phyloP scores from a whole-genome alignment of 202 grass and related monocot species.

The Carex sylvatica region DNA sequence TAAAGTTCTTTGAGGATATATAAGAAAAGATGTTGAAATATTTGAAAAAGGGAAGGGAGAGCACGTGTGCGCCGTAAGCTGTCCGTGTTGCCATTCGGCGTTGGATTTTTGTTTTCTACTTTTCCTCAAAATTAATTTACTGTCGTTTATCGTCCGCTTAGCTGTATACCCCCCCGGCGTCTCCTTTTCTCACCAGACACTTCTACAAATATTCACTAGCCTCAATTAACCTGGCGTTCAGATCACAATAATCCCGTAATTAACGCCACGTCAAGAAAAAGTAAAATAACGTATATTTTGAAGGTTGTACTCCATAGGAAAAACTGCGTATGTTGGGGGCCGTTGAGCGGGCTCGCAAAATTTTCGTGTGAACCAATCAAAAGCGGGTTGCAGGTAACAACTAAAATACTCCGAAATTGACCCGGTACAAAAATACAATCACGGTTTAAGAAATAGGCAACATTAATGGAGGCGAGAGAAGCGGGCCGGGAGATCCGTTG shows the following conservation, averaged over 20 bases:
- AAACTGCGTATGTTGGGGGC: background rate
- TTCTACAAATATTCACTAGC: background rate
- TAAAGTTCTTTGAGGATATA: background rate
- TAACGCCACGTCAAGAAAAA: background rate
- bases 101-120: constrained; percentile 32
- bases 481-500: constrained; percentile 5
- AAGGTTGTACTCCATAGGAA: background rate
- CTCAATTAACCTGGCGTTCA: background rate
- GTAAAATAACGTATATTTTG: background rate
- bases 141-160: background rate
- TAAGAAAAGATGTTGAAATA: background rate
- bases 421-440: background rate
- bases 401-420: background rate
- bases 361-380: background rate
- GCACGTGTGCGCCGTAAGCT: constrained; percentile 50
- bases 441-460: background rate
- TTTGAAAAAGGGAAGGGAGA: constrained; percentile 5
- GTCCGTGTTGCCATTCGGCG: constrained; percentile 30
- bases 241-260: background rate
- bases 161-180: background rate
- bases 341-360: background rate
- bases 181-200: background rate
- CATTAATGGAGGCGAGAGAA: background rate
- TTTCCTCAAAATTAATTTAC: background rate
- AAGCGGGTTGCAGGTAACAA: background rate